Conservation (phyloP, 140 eudicot species). For the Erigeron philadelphicus region DNA sequence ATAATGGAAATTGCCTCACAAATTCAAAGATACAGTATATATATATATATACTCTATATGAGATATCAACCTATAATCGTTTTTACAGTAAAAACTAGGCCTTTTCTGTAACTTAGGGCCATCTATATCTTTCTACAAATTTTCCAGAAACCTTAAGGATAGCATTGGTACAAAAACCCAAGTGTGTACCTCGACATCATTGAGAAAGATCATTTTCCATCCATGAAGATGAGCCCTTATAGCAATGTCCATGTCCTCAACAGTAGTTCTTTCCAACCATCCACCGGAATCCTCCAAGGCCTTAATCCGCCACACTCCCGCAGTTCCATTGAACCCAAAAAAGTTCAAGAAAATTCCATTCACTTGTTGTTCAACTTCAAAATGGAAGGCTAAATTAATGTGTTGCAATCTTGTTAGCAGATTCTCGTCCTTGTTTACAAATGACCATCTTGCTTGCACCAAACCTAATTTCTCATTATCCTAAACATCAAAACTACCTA, state of each 20-base stretch:
- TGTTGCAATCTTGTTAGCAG: constrained; percentile 82
- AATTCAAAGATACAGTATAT: too few relatives aligned
- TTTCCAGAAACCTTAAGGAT: too few relatives aligned
- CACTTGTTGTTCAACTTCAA: constrained; percentile 96
- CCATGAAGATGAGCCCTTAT: constrained; percentile 89
- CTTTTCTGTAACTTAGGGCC: too few relatives aligned
- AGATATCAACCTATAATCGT: too few relatives aligned
- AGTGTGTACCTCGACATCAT: constrained; percentile 64
- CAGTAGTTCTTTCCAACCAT: constrained; percentile 90
- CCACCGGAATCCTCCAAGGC: constrained; percentile 93
- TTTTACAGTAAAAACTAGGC: too few relatives aligned
- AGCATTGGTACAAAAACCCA: too few relatives aligned
- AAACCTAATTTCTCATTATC: constrained; percentile 70
- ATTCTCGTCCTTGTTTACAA: constrained; percentile 89
- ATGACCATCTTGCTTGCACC: constrained; percentile 92
- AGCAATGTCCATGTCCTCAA: constrained; percentile 76
- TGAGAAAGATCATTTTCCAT: constrained; percentile 79
- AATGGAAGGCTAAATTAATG: constrained; percentile 76
- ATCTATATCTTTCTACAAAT: too few relatives aligned
- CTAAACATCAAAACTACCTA: constrained; percentile 24
- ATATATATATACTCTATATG: too few relatives aligned
- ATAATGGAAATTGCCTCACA: too few relatives aligned
- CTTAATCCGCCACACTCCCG: constrained; percentile 94
- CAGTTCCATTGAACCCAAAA: constrained; percentile 90
- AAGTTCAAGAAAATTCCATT: constrained; percentile 81